Evolutionary conservation across 73 alveolate species (phyloP).

Genomic region (Uronychia setigera): DNA sequence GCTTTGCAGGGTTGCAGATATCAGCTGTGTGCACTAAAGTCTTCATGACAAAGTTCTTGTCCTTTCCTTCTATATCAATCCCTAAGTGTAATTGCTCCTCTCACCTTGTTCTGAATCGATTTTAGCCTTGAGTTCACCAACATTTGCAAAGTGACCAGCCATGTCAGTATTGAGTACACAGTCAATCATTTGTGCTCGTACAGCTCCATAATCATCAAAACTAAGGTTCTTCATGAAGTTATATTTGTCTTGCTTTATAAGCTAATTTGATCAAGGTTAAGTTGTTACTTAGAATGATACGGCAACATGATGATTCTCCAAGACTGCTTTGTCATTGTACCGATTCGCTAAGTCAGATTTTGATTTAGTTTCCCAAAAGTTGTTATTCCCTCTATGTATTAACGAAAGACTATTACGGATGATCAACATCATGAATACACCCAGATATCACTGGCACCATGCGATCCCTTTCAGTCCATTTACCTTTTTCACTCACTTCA

Average conservation of each 20-base stretch:
- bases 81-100: background rate
- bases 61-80: constrained; percentile 58
- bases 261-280: background rate
- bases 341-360: background rate
- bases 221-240: background rate
- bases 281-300: background rate
- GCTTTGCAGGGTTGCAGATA: constrained; percentile 69
- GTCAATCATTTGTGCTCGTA: background rate
- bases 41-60: constrained; percentile 64
- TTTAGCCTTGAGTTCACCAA: background rate
- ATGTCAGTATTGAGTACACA: constrained; percentile 12
- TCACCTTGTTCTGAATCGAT: background rate
- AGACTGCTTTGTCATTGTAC: background rate
- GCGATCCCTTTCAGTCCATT: background rate
- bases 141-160: constrained; percentile 10
- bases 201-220: background rate
- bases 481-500: background rate
- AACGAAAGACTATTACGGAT: background rate
- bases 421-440: background rate
- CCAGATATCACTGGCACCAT: background rate
- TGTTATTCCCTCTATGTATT: background rate
- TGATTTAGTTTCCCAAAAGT: background rate
- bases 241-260: background rate
- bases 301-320: background rate
- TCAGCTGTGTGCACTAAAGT: constrained; percentile 83